phyloP scores from a whole-genome alignment of 257 asterid genomes.

The Perilla frutescens region DNA sequence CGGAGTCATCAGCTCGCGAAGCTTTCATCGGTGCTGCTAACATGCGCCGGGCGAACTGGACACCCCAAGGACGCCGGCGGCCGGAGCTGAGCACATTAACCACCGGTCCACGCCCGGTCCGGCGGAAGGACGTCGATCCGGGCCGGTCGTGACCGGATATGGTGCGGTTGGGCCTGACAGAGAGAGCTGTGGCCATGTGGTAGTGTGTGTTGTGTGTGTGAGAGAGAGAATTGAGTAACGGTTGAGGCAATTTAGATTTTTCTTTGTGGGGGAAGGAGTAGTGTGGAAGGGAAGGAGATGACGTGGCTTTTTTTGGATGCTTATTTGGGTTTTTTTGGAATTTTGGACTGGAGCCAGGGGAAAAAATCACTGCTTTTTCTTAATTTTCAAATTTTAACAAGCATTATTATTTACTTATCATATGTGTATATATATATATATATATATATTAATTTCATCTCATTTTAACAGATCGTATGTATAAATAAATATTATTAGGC shows the following conservation, averaged over 20 bases:
- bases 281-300: constrained; percentile 47
- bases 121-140: constrained; percentile 41
- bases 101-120: constrained; percentile 37
- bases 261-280: constrained; percentile 29
- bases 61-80: constrained; percentile 46
- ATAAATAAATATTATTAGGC: too few species aligned
- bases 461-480: too few species aligned
- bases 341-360: constrained; percentile 6
- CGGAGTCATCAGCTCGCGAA: constrained; percentile 96
- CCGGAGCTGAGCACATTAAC: constrained; percentile 36
- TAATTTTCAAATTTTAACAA: background rate
- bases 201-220: constrained; percentile 32
- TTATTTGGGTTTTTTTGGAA: constrained; percentile 13
- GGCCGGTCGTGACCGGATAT: constrained; percentile 51
- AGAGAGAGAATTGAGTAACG: constrained; percentile 18
- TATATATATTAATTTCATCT: too few species aligned
- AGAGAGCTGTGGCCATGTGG: constrained; percentile 76
- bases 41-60: constrained; percentile 51
- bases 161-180: constrained; percentile 75
- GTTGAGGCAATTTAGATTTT: constrained; percentile 36
- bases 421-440: background rate
- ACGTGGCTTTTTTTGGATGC: constrained; percentile 51
- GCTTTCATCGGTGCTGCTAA: constrained; percentile 62
- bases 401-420: background rate
- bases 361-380: background rate